Evolutionary conservation across 2,329 filamentous ascomycete species (phyloP).

Genomic region (Aspergillus jensenii): DNA sequence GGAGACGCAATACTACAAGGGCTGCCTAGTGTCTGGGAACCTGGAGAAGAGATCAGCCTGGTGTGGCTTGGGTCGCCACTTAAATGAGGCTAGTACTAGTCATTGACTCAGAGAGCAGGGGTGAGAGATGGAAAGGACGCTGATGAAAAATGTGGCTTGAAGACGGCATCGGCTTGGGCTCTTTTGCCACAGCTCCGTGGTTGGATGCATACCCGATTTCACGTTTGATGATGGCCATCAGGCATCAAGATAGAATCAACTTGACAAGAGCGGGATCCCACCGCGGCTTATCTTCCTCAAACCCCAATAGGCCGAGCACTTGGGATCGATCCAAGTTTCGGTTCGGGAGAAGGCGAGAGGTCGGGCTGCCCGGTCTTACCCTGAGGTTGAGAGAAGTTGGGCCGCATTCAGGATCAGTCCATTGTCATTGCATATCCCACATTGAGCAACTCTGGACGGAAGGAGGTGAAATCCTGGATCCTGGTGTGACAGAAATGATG

Average conservation of each 20-base stretch:
- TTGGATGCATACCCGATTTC: not conserved
- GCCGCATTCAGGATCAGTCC: not conserved
- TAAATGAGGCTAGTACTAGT: no score
- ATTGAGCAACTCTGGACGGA: not conserved
- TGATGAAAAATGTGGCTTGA: constrained; percentile 2
- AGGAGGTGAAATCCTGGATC: constrained; percentile 1
- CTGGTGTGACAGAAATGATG: not conserved
- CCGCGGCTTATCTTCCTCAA: not conserved
- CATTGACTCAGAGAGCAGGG: not conserved
- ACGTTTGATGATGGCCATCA: not conserved
- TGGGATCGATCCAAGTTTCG: not conserved
- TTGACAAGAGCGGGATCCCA: not conserved
- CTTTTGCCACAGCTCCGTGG: not conserved
- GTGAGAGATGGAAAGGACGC: not conserved
- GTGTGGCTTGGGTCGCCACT: not conserved
- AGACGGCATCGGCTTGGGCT: not conserved
- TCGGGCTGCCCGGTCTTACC: not conserved
- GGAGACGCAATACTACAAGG: not conserved
- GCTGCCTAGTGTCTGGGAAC: not conserved
- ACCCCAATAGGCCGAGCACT: not conserved
- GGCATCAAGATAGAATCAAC: not conserved
- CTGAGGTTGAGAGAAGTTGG: not conserved
- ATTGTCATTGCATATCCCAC: not conserved
- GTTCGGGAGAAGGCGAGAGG: not conserved
- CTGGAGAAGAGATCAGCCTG: not conserved